Conservation (phyloP, 1,284 basidiomycete species). For the Limonomyces culmigenus region DNA sequence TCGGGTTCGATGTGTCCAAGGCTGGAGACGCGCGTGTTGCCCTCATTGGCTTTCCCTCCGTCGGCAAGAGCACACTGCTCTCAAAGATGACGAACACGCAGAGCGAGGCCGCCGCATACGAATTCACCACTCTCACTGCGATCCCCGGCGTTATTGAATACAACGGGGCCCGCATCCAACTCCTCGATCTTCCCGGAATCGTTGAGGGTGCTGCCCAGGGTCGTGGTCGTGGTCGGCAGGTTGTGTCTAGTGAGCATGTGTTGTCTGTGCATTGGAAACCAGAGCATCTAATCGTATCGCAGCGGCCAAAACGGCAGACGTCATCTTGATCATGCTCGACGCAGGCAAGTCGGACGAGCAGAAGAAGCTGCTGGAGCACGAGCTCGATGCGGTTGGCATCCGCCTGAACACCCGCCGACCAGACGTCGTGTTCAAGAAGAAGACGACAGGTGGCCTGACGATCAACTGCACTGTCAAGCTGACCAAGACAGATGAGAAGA, state of each 20-base stretch:
- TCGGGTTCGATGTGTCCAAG: conserved; percentile 90
- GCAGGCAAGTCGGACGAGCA: conserved; percentile 96
- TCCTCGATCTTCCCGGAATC: conserved; percentile 94
- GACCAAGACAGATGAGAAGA: conserved; percentile 91
- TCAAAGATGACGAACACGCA: conserved; percentile 86
- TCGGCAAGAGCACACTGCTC: conserved; percentile 90
- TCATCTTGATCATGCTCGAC: conserved; percentile 91
- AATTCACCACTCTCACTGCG: conserved; percentile 88
- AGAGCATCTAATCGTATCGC: conserved; percentile 3
- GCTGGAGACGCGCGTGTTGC: conserved; percentile 89
- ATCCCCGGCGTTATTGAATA: conserved; percentile 93
- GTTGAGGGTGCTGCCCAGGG: conserved; percentile 93
- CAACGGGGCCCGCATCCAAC: conserved; percentile 82
- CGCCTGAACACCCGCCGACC: conserved; percentile 81
- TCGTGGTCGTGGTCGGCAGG: conserved; percentile 88
- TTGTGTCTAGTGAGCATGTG: conserved; percentile 58
- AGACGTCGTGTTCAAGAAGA: conserved; percentile 75
- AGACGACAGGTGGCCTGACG: conserved; percentile 88
- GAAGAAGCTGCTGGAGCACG: conserved; percentile 72
- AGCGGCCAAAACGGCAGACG: conserved; percentile 91
- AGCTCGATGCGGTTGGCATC: conserved; percentile 94
- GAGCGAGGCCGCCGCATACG: conserved; percentile 84
- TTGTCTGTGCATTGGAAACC: conserved; percentile 2
- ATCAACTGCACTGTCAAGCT: conserved; percentile 84
- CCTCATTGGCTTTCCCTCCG: conserved; percentile 88